Evolutionary conservation across 2,329 filamentous ascomycete genomes (phyloP).

Genomic region (Trichoderma lentiforme): DNA sequence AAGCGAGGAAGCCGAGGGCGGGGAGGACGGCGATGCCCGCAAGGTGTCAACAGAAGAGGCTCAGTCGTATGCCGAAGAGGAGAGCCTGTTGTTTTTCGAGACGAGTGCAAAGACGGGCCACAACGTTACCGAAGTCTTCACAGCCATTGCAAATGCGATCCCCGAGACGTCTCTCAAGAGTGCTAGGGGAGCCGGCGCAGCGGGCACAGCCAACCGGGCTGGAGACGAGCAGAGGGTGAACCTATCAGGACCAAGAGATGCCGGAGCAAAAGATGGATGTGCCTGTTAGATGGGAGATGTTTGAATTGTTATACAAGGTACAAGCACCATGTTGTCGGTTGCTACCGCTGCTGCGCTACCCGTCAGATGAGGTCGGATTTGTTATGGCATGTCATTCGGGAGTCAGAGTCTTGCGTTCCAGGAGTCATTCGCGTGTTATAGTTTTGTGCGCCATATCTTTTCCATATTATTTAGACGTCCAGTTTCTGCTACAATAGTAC

Average conservation of each 20-base stretch:
- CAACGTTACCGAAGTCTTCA: slow-evolving; percentile 95
- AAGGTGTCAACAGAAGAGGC: slow-evolving; percentile 91
- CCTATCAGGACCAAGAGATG: slow-evolving; percentile 68
- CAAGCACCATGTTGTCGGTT: slow-evolving; percentile 1
- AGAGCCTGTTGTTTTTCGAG: slow-evolving; percentile 92
- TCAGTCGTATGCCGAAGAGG: slow-evolving; percentile 90
- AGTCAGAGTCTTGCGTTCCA: slow-evolving; percentile 20
- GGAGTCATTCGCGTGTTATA: slow-evolving; percentile 21
- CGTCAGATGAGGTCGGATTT: slow-evolving; percentile 20
- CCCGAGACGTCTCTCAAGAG: slow-evolving; percentile 95
- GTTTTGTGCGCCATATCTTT: slow-evolving; percentile 19
- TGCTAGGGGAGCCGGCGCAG: slow-evolving; percentile 67
- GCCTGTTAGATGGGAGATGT: slow-evolving; percentile 60
- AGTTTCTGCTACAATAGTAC: slow-evolving; percentile 17
- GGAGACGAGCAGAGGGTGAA: slow-evolving; percentile 76
- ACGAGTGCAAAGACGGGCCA: slow-evolving; percentile 95
- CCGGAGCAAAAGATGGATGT: slow-evolving; percentile 83
- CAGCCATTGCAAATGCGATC: slow-evolving; percentile 95
- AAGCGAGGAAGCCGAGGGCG: slow-evolving; percentile 54
- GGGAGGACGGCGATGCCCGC: slow-evolving; percentile 69
- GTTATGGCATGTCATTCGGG: slow-evolving; percentile 23
- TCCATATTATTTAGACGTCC: slow-evolving; percentile 16
- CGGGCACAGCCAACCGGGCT: slow-evolving; percentile 56
- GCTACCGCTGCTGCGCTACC: slow-evolving; percentile 8
- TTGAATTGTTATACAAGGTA: neutral